Evolutionary conservation across 805 yeast species (phyloP).

Genomic region (Yarrowia sp.): DNA sequence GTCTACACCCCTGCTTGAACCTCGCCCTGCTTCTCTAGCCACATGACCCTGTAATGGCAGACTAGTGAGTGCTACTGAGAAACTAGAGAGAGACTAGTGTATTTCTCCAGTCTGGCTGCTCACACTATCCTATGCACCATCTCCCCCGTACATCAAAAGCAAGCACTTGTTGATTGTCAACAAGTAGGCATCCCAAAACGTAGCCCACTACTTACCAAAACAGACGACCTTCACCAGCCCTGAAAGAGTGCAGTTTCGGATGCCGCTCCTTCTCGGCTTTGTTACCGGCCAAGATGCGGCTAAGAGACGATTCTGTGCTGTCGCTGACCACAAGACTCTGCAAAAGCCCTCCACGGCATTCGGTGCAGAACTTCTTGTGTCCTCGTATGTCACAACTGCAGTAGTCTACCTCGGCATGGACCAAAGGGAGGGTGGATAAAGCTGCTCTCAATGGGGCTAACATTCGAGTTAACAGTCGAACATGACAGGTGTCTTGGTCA

Average conservation of each 20-base stretch:
- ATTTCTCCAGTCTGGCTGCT: neutral
- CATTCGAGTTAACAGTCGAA: too few species aligned
- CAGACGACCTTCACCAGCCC: neutral
- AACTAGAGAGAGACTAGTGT: too few species aligned
- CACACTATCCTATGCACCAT: neutral
- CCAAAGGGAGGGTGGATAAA: neutral
- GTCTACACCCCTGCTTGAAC: too few species aligned
- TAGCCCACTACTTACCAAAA: neutral
- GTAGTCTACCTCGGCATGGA: conserved; percentile 8
- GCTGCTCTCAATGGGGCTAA: too few species aligned
- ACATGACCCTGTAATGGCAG: neutral
- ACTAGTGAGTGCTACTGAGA: too few species aligned
- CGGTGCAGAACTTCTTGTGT: neutral
- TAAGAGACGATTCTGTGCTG: neutral
- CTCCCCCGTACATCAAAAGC: conserved; percentile 3
- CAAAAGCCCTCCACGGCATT: neutral
- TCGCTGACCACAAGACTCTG: neutral
- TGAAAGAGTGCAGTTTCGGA: too few species aligned
- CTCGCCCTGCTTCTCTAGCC: neutral
- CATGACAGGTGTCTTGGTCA: too few species aligned
- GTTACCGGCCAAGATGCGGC: conserved; percentile 3
- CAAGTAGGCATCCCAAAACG: too few species aligned
- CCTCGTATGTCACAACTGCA: neutral
- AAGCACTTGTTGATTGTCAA: neutral
- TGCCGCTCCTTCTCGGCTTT: too few species aligned